A percentile compares a stretch with the other conserved stretches of the same genome.
Conservation (phyloP, 176 grass and related monocot species). For the Avena insularis region DNA sequence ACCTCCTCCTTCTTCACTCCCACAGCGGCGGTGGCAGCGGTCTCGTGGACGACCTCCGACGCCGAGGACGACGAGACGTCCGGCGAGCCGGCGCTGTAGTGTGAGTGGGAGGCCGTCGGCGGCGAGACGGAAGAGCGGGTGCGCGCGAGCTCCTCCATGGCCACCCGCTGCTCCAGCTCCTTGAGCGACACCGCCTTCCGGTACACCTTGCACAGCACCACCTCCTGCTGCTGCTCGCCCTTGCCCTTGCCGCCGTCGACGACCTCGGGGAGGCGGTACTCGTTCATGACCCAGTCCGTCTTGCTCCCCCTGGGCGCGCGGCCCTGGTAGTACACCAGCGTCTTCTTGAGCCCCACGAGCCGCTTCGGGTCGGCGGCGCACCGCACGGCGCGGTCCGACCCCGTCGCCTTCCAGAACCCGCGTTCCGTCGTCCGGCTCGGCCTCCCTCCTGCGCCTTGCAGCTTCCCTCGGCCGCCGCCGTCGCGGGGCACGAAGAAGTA, state of each 20-base stretch:
- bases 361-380: slow-evolving; percentile 79
- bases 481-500: slow-evolving; percentile 98
- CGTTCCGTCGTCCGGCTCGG: slow-evolving; percentile 84
- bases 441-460: slow-evolving; percentile 42
- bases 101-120: slow-evolving; percentile 7
- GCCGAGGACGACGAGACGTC: slow-evolving; percentile 61
- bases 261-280: slow-evolving; percentile 79
- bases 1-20: slow-evolving; percentile 57
- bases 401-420: slow-evolving; percentile 98
- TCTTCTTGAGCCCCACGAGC: slow-evolving; percentile 96
- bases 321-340: slow-evolving; percentile 88
- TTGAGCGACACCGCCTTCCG: slow-evolving; percentile 84
- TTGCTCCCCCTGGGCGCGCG: slow-evolving; percentile 77
- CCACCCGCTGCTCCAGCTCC: slow-evolving; percentile 92
- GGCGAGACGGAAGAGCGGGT: neutral
- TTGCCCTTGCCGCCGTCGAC: neutral
- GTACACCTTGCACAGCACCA: slow-evolving; percentile 93
- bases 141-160: slow-evolving; percentile 71
- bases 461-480: slow-evolving; percentile 56
- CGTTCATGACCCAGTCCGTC: slow-evolving; percentile 99
- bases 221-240: slow-evolving; percentile 54
- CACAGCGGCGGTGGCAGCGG: too few species aligned
- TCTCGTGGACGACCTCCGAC: slow-evolving; percentile 37
- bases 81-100: slow-evolving; percentile 45
- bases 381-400: slow-evolving; percentile 79